Evolutionary conservation across 2,329 filamentous ascomycete species (phyloP).

Genomic region (Bipolaris cookei): DNA sequence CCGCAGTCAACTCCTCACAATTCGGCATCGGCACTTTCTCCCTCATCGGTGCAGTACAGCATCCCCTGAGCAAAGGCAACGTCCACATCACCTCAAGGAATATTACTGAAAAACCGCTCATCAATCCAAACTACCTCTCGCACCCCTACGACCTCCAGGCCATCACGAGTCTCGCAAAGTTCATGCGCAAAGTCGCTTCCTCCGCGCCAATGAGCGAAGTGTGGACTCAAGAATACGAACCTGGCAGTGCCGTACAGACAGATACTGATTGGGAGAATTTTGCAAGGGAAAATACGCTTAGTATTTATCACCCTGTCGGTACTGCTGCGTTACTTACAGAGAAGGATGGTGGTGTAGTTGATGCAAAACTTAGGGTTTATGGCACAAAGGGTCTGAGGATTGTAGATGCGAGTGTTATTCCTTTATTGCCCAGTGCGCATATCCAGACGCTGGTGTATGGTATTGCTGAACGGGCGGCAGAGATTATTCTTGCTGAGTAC

Average conservation of each 20-base stretch:
- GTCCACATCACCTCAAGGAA: slow-evolving; percentile 34
- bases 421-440: slow-evolving; percentile 33
- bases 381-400: slow-evolving; percentile 31
- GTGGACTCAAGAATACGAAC: slow-evolving; percentile 39
- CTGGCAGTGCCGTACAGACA: slow-evolving; percentile 34
- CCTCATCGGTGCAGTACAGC: slow-evolving; percentile 46
- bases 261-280: slow-evolving; percentile 38
- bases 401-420: slow-evolving; percentile 42
- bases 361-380: slow-evolving; percentile 29
- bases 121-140: slow-evolving; percentile 40
- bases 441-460: slow-evolving; percentile 40
- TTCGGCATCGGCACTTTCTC: slow-evolving; percentile 41
- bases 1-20: slow-evolving; percentile 31
- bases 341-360: slow-evolving; percentile 35
- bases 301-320: slow-evolving; percentile 46
- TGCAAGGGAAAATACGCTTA: slow-evolving; percentile 25
- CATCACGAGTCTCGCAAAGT: slow-evolving; percentile 25
- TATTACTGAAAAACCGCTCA: slow-evolving; percentile 31
- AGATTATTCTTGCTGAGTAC: slow-evolving; percentile 24
- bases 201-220: slow-evolving; percentile 35
- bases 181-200: slow-evolving; percentile 38
- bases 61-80: slow-evolving; percentile 42
- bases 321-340: slow-evolving; percentile 43
- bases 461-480: slow-evolving; percentile 37
- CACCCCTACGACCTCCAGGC: slow-evolving; percentile 38